Evolutionary conservation across 805 yeast genomes (phyloP), one percentile per base, ranked within the genome.

Genomic region (Lipomyces yamadae): DNA sequence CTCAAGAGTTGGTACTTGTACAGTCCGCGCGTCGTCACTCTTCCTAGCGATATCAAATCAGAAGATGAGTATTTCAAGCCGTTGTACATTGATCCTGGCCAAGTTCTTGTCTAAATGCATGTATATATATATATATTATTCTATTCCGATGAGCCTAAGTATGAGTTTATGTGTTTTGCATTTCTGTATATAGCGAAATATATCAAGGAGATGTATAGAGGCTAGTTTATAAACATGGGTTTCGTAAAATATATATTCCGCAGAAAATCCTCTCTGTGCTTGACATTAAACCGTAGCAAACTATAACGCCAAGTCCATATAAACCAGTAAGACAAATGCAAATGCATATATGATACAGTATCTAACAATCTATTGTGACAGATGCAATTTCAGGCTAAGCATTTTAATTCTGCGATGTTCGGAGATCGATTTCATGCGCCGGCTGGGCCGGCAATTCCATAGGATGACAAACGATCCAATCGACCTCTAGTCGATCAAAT

Each of bases 1-100:
- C 85, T 95, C 76, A 88, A 92, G 83, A 86, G 91, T 67, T 95
- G 95, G 88, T 95, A 95, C 80, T 84, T 96, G 75, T 95, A 95
- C 79, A 86, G 89, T 70, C 98, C 98, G 15, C 78, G 89, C 57
- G 83, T 83, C 69, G 81, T 84, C 15, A 82, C 82, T 66, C 77
- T 85, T 53, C 95, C 96, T 63, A 86, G 90, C 75, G 92, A 88
- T 10, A 66, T 71, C 30, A 70, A 62, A 24, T 64, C 54, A 34
- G 64, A 56, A 18, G 65, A 65, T 15, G 57, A 54, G 15, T 62
- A 63, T 3, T 70, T 69, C 62, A 58, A 61, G 59, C 75, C 75
- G 8, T 62, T 66, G 29, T 72, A 65, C 53, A 65, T 77, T 48
- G 79, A 77, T 57, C 65, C 72, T 42, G 79, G 79, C 13, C 74